phyloP scores from a whole-genome alignment of 208 protist species.

The Crithidia acanthocephali region DNA sequence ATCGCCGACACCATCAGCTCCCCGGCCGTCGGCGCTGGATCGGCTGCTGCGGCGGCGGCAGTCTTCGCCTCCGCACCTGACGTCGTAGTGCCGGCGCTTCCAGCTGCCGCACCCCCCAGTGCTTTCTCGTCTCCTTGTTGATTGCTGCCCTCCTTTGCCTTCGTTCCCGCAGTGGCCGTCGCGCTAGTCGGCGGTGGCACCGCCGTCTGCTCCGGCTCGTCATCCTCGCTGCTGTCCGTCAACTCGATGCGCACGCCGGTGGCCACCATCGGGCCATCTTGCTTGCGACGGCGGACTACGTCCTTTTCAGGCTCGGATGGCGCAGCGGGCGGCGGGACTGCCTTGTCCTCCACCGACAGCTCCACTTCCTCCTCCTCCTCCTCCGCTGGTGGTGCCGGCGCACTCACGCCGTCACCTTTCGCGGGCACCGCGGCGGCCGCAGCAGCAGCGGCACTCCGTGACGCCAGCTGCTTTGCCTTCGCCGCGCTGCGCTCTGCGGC shows the following conservation, averaged over 20 bases:
- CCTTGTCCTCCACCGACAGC: constrained; percentile 29
- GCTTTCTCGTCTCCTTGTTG: background rate
- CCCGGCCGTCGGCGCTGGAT: constrained; percentile 11
- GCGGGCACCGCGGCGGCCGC: background rate
- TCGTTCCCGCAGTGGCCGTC: background rate
- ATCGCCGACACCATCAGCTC: constrained; percentile 49
- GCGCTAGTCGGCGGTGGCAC: background rate
- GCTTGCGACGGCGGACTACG: constrained; percentile 67
- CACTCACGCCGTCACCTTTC: background rate
- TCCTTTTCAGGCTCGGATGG: constrained; percentile 26
- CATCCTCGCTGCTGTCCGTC: constrained; percentile 73
- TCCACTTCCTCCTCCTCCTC: constrained; percentile 15
- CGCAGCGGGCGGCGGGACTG: background rate
- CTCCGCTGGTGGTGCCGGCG: background rate
- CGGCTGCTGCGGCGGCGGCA: no score
- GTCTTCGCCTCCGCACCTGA: no score
- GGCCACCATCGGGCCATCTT: constrained; percentile 81
- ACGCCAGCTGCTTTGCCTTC: constrained; percentile 1
- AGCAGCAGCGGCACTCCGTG: background rate
- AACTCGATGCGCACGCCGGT: constrained; percentile 65
- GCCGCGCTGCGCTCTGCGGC: constrained; percentile 10
- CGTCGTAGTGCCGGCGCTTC: no score
- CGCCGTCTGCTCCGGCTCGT: constrained; percentile 19
- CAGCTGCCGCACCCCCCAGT: background rate
- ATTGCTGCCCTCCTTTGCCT: background rate